Base-by-base conservation (phyloP, 768 basidiomycete species). In the Suillus discolor region DNA sequence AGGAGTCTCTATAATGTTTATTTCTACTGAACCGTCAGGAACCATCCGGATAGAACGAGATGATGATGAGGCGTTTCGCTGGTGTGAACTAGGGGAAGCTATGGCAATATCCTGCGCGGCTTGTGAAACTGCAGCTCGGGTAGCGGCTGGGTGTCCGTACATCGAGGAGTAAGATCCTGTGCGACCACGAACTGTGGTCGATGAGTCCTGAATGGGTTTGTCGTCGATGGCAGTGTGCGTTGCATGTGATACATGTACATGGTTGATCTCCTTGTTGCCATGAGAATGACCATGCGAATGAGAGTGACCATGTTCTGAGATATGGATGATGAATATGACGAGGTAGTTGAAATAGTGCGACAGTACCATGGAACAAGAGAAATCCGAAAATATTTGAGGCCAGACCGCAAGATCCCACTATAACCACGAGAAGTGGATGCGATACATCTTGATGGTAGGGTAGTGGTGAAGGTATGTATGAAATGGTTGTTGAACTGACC, bases 381-480 rank as follows among this genome's bases (percentile, higher is more conserved):
- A 99, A 78, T 9, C 97, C 97, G 54, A 98, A 84, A 38, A 99
- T 83, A 72, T 99, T 99, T 25, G 95, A 97, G 0, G 90, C 86
- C 11, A 99, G 80, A 42, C 97, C 97, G 16, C 94, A 82, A 28
- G 87, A 86, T 6, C 97, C 97, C 25, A 99, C 97, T 28, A 96
- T 78, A 7, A 98, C 93, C 39, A 99, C 86, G 16, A 99, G 81
- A 69, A 85, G 87, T 0, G 97, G 94, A 71, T 92, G 96, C 16
- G 89, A 89, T 39, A 99, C 91, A 75, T 97, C 97, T 93, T 76
- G 23, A 64, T 61, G 38, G 69, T 31, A 34, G 28, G 57, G 34
- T 12, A 7, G 25, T 42, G 20, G 44, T n/a, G 9, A 42, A 28
- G 25, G 57, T 18, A 60, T 18, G 11, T 11, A 28, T 62, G 39